Conservation (phyloP, 2,329 filamentous ascomycete species). For the Penicillium sp. region DNA sequence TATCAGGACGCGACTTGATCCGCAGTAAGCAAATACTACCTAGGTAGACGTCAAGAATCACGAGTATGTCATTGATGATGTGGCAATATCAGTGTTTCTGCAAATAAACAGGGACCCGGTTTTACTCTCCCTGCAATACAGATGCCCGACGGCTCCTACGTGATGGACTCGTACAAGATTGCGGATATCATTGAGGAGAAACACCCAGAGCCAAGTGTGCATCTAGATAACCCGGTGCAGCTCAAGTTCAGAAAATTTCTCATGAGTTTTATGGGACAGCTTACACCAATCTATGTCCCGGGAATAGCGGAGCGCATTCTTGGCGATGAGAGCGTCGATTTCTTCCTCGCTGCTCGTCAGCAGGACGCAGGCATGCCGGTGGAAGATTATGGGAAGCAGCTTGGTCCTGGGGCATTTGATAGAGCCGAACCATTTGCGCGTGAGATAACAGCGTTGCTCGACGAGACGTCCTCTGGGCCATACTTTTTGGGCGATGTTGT, state of each 20-base stretch:
- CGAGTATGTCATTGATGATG: background rate
- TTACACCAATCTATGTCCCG: slow-evolving; percentile 46
- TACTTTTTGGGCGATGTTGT: slow-evolving; percentile 58
- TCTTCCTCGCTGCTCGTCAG: slow-evolving; percentile 55
- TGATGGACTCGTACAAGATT: slow-evolving; percentile 64
- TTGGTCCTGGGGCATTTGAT: slow-evolving; percentile 50
- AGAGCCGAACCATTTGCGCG: slow-evolving; percentile 36
- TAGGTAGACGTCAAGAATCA: too few relatives aligned
- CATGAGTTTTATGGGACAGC: slow-evolving; percentile 26
- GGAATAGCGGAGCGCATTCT: slow-evolving; percentile 52
- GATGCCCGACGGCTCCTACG: slow-evolving; percentile 53
- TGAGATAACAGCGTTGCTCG: slow-evolving; percentile 44
- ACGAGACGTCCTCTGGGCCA: slow-evolving; percentile 49
- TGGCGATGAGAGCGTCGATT: slow-evolving; percentile 47
- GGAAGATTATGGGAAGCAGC: slow-evolving; percentile 45
- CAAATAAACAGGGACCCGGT: slow-evolving; percentile 40
- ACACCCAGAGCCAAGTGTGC: slow-evolving; percentile 56
- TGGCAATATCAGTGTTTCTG: slow-evolving; percentile 35
- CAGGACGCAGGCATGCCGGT: slow-evolving; percentile 51
- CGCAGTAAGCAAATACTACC: background rate
- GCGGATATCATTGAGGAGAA: slow-evolving; percentile 55
- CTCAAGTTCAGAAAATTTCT: slow-evolving; percentile 42
- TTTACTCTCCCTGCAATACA: slow-evolving; percentile 57
- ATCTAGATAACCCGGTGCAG: slow-evolving; percentile 51
- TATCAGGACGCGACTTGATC: background rate